Base-by-base conservation (phyloP, 148 eudicot genomes). In the Fallopia convolvulus region DNA sequence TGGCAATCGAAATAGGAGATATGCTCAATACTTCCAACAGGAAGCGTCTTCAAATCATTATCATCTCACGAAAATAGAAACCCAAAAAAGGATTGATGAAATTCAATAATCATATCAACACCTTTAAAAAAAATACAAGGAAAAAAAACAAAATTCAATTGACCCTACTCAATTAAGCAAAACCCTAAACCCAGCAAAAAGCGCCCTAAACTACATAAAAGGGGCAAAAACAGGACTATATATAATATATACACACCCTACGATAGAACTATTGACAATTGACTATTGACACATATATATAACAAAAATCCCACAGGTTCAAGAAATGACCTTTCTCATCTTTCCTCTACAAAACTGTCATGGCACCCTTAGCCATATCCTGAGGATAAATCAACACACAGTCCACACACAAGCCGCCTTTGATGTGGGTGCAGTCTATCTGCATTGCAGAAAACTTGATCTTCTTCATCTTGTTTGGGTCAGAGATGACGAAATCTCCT, bases 351-450 rank as follows among this genome's bases (percentile, higher is more conserved):
- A 81, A 80, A 55, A 79, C 17, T 48, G 21, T 76, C 71, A 81
- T 79, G 44, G 39, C 75, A 30, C 77, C 82, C 75, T 78, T 84
- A 30, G 83, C 86, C 81, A 87, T 75, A 21, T 71, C 76, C 82
- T 77, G 80, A 36, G 97, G 97, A 65, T 86, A 83, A 53, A 93
- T 84, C 65, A 91, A 70, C 65, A 94, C 97, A 40, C 90, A 90
- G 75, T 94, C 97, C 36, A 94, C 79, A 61, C 93, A 89, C 1
- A 94, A 84, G 26, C 95, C 98, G 55, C 98, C 97, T 86, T 94
- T 90, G 0, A 82, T 90, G 60, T 94, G 95, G 20, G 98, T 92
- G 80, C 98, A 94, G 81, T 92, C 98, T 52, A 92, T 94, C 82
- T 94, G 98, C n/a, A 83, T 87, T 58, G 89, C 79, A 10, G 95